Evolutionary conservation across 805 yeast genomes (phyloP), one percentile per base, ranked within the genome.

Genomic region (Jamesozyma spencerorum): DNA sequence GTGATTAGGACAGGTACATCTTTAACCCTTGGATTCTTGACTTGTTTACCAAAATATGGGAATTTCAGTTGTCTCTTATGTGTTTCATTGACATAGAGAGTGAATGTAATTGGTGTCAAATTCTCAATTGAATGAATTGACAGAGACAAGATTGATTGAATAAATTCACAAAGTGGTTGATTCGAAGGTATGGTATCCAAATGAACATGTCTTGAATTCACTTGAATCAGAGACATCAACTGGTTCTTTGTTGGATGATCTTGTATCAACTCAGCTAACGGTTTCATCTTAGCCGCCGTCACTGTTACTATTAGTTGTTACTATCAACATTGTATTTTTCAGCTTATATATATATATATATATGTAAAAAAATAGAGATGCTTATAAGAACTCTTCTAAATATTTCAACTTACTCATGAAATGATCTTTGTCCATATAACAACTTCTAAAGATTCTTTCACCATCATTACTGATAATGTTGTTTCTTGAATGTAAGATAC

Each of bases 361-460:
- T 18, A 8, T 31, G 13, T 17, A 18, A 32, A 8, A 14, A 6
- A 22, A 13, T 5, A 18, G 12, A 4, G n/a, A 24, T n/a, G 14
- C 6, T 34, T 13, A 17, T 22, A 14, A 45, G 47, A 36, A 48
- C 35, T 53, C 58, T 31, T 54, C 59, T 29, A 60, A 31, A 18
- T 58, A 61, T 49, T 79, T 66, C 35, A 79, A 56, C 46, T 68
- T 76, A n/a, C 87, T 80, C 45, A 77, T 64, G 57, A 70, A 81
- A 28, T 83, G 68, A 54, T 83, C 94, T 15, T 75, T 76, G 53
- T 83, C 90, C 20, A 81, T 61, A 55, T 82, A 83, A 37, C 85
- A 75, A 1, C 90, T 90, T 70, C 81, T 79, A 40, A 84, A 63
- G 83, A 86, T 79, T 46, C 92, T 68, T n/a, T 29, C 31, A 15